A percentile compares a stretch with the other conserved stretches of the same genome.
phyloP scores from a whole-genome alignment of 805 yeast species.

The Pichia rugopelliculosa region DNA sequence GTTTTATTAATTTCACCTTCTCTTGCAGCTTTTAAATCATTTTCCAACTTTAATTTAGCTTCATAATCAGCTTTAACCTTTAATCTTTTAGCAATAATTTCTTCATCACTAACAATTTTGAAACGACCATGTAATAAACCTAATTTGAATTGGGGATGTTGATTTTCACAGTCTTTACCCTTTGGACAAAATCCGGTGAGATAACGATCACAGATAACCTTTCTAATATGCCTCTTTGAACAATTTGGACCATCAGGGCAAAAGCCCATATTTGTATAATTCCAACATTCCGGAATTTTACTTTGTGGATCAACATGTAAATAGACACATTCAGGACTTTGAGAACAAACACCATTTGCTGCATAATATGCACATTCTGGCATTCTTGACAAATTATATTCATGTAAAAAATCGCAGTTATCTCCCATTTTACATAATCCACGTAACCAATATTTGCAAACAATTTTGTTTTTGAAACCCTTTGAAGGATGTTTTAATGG shows the following conservation, averaged over 20 bases:
- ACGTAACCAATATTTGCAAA: slow-evolving; percentile 96
- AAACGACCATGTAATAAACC: slow-evolving; percentile 37
- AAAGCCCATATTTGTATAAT: slow-evolving; percentile 75
- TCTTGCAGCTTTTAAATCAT: slow-evolving; percentile 1
- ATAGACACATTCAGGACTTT: slow-evolving; percentile 89
- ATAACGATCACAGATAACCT: slow-evolving; percentile 68
- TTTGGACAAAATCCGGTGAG: slow-evolving; percentile 90
- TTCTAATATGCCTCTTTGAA: slow-evolving; percentile 69
- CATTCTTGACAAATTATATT: slow-evolving; percentile 88
- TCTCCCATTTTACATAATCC: slow-evolving; percentile 96
- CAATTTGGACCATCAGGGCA: slow-evolving; percentile 91
- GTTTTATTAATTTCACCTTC: not conserved
- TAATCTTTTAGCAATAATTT: slow-evolving; percentile 22
- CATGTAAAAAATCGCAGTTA: slow-evolving; percentile 93
- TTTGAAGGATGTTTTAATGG: slow-evolving; percentile 73
- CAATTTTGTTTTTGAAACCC: slow-evolving; percentile 65
- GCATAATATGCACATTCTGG: slow-evolving; percentile 91
- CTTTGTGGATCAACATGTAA: slow-evolving; percentile 85
- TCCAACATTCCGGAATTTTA: slow-evolving; percentile 80
- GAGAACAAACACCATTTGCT: slow-evolving; percentile 81
- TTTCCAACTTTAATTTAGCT: slow-evolving; percentile 2
- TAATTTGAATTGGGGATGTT: slow-evolving; percentile 73
- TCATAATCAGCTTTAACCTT: slow-evolving; percentile 12
- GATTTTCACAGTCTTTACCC: slow-evolving; percentile 68
- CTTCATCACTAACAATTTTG: slow-evolving; percentile 38